Evolutionary conservation across 1,139 yeast genomes (phyloP).

Genomic region (Wickerhamiella pararugosa): DNA sequence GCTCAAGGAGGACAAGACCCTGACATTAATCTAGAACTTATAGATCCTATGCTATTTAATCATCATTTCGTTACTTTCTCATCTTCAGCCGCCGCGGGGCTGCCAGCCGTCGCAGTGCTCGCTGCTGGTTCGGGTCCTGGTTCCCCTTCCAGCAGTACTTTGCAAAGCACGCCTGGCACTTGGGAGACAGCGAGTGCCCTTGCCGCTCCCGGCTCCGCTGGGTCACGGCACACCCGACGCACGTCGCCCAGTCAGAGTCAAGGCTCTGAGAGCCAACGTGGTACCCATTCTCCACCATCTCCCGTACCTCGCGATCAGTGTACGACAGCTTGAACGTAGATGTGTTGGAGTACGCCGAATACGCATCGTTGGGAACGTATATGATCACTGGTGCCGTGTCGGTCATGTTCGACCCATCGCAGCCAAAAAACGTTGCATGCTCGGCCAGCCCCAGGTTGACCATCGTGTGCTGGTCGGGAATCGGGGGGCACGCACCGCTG

Average conservation of each 20-base stretch:
- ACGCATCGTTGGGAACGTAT: slow-evolving; percentile 65
- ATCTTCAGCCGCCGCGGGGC: not conserved
- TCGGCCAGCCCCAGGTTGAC: slow-evolving; percentile 32
- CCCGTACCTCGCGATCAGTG: slow-evolving; percentile 38
- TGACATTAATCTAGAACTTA: not conserved
- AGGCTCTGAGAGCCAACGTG: slow-evolving; percentile 56
- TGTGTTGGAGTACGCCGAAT: slow-evolving; percentile 49
- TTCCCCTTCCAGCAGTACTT: slow-evolving; percentile 74
- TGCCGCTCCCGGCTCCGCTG: slow-evolving; percentile 52
- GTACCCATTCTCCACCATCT: slow-evolving; percentile 62
- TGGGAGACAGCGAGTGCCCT: slow-evolving; percentile 48
- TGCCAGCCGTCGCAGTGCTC: not conserved
- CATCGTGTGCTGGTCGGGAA: slow-evolving; percentile 57
- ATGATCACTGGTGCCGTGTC: slow-evolving; percentile 53
- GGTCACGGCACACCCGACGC: slow-evolving; percentile 78
- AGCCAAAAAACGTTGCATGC: slow-evolving; percentile 65
- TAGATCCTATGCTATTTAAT: not conserved
- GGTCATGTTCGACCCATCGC: slow-evolving; percentile 49
- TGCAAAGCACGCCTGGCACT: slow-evolving; percentile 57
- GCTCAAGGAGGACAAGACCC: slow-evolving; percentile 21
- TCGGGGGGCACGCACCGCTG: slow-evolving; percentile 52
- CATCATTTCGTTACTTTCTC: not conserved
- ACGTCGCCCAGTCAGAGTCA: slow-evolving; percentile 56
- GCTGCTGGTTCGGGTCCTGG: slow-evolving; percentile 7
- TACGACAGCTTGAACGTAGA: slow-evolving; percentile 59